Evolutionary conservation across 108 stramenopile genomes (phyloP), one percentile per base, ranked within the genome.

Genomic region (Phaeodactylum tricornutum): DNA sequence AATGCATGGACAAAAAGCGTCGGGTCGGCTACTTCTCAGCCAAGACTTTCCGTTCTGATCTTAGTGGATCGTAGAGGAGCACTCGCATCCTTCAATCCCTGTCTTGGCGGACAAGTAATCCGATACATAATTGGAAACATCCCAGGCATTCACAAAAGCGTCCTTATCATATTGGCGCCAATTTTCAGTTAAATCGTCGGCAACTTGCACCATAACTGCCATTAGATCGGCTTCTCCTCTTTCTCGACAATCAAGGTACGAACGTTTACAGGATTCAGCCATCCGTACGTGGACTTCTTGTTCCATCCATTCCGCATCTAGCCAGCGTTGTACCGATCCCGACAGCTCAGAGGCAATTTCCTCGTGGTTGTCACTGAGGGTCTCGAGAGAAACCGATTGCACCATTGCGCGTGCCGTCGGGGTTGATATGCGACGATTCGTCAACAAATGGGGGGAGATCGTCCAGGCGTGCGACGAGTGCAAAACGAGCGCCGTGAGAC

Each of bases 61-160:
- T 51, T 34, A 65, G 46, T 65, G 37, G 47, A 85, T 76, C 45
- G 59, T 59, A 2, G 71, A 62, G 1, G 84, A 77, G 54, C 86
- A 87, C 6, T 67, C 79, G 47, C 86, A 87, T 12, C 71, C 71
- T 53, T 87, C 86, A 25, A 63, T 54, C 22, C 86, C 86, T 28
- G 67, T 62, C 16, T 65, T 58, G 9, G 75, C 34, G 23, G 71
- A 72, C 38, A 87, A 53, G 50, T 84, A 89, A 49, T 89, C 87
- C 12, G 81, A 66, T 32, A 77, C 79, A 40, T 89, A 89, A 39
- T 84, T 89, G 2, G 76, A 78, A 43, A 84, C 39, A 63, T 89
- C 87, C 79, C 79, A 89, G 5, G 83, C 75, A 55, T 78, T 82
- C 4, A 89, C 81, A 61, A 89, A 89, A n/a, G 83, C 81, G 64